phyloP scores from a whole-genome alignment of 1,284 basidiomycete genomes.

The Waitea zeae region DNA sequence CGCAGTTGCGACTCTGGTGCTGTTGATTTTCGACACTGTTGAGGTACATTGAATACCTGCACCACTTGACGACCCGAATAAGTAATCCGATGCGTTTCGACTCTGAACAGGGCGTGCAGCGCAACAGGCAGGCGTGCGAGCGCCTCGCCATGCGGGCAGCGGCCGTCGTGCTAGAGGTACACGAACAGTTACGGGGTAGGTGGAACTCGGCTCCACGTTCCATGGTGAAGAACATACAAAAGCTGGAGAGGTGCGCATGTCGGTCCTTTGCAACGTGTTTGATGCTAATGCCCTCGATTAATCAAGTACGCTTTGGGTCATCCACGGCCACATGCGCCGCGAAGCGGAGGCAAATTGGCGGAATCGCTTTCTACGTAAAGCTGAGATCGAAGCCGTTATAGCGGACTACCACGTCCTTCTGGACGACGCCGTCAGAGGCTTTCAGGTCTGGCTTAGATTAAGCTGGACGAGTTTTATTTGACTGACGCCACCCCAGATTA shows the following conservation, averaged over 20 bases:
- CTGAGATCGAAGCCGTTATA: constrained; percentile 9
- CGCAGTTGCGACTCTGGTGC: constrained; percentile 8
- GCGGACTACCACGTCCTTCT: constrained; percentile 7
- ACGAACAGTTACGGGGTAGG: constrained; percentile 8
- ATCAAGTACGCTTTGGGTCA: constrained; percentile 5
- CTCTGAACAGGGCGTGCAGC: constrained; percentile 8
- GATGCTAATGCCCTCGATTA: constrained; percentile 2
- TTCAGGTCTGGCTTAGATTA: constrained; percentile 7
- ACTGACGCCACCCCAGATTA: constrained; percentile 7
- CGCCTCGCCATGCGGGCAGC: constrained; percentile 9
- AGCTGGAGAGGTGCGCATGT: constrained; percentile 8
- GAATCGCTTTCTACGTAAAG: constrained; percentile 9
- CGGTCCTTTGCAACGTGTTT: neutral
- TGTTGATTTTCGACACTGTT: constrained; percentile 8
- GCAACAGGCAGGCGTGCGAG: constrained; percentile 7
- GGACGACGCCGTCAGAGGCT: constrained; percentile 10
- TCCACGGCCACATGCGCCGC: constrained; percentile 8
- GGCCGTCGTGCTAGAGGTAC: constrained; percentile 8
- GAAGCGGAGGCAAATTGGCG: constrained; percentile 10
- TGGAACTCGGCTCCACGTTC: constrained; percentile 9
- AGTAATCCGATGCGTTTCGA: neutral
- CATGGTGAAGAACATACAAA: constrained; percentile 7
- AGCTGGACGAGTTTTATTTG: neutral
- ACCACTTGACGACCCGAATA: neutral
- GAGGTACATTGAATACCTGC: constrained; percentile 4